Conservation (phyloP, 23 red algal genomes). For the Gracilaria gracilis region DNA sequence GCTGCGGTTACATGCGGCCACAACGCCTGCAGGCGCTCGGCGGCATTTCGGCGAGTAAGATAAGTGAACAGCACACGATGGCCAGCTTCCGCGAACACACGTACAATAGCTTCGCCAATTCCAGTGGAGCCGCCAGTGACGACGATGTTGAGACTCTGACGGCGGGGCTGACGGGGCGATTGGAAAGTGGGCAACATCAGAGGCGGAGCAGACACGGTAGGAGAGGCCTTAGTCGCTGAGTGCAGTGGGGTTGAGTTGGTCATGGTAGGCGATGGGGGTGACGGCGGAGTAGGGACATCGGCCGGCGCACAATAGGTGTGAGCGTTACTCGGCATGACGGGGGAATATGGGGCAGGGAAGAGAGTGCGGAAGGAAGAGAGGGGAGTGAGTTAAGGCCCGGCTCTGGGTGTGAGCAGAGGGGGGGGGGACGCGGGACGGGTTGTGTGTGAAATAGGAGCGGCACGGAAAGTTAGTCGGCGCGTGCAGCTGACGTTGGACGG, state of each 20-base stretch:
- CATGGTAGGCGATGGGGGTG: background rate
- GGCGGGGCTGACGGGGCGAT: background rate
- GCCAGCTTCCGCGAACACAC: constrained; percentile 64
- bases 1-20: constrained; percentile 41
- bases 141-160: constrained; percentile 59
- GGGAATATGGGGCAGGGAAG: background rate
- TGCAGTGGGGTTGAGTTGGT: background rate
- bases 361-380: background rate
- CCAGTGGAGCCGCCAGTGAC: constrained; percentile 85
- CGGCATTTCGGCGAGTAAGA: constrained; percentile 34
- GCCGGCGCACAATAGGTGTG: background rate
- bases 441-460: background rate
- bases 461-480: background rate
- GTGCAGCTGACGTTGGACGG: background rate
- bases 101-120: constrained; percentile 70
- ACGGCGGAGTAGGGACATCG: background rate
- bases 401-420: background rate
- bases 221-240: background rate
- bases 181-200: background rate
- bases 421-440: background rate
- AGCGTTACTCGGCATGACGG: constrained; percentile 7
- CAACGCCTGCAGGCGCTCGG: constrained; percentile 28
- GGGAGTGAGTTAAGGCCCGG: background rate
- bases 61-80: constrained; percentile 83
- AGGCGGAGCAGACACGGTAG: background rate